Conservation (phyloP, 129 eudicot species). For the Saposhnikovia divaricata region DNA sequence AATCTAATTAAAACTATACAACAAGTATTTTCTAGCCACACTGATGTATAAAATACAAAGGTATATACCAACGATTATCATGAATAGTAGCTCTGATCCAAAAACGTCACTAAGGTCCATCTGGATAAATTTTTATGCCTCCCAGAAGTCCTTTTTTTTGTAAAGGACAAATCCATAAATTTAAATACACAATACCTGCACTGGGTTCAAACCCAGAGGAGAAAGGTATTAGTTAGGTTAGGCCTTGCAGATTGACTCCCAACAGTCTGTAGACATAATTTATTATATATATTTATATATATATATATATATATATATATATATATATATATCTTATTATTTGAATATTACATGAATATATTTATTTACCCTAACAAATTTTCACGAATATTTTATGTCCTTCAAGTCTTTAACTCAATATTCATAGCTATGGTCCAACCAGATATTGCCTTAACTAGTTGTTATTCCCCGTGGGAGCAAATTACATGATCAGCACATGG, state of each 20-base stretch:
- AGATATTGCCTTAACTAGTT: neutral
- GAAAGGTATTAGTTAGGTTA: neutral
- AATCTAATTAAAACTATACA: neutral
- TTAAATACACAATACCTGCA: neutral
- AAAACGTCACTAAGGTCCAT: neutral
- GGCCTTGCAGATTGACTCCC: neutral
- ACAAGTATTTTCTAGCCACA: neutral
- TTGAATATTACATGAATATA: neutral
- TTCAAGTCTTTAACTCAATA: neutral
- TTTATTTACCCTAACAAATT: neutral
- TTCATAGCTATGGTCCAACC: neutral
- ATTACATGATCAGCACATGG: neutral
- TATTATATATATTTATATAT: too few species aligned
- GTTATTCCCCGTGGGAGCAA: neutral
- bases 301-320: too few species aligned
- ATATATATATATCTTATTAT: neutral
- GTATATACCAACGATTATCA: neutral
- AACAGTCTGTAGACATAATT: neutral
- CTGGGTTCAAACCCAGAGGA: neutral
- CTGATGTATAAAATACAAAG: neutral
- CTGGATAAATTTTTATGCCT: neutral
- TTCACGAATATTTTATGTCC: neutral
- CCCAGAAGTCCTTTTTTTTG: neutral
- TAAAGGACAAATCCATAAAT: neutral
- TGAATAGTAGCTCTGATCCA: neutral